A percentile compares a stretch with the other conserved stretches of the same genome.
Evolutionary conservation across 768 basidiomycete species (phyloP).

Genomic region (Chalciporus piperatus): DNA sequence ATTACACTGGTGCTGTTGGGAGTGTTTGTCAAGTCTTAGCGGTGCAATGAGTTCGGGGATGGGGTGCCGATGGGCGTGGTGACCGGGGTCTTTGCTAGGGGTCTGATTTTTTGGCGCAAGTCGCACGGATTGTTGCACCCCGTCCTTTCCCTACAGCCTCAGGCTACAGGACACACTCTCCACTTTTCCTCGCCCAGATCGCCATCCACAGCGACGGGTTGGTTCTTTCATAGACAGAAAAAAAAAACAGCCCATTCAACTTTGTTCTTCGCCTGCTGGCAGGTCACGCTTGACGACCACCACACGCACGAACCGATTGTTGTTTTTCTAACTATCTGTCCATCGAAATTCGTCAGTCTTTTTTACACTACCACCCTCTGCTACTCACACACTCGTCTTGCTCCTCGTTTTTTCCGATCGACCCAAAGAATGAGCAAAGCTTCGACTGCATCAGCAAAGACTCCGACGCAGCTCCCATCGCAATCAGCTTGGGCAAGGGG

Average conservation of each 20-base stretch:
- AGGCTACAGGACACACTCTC: constrained; percentile 33
- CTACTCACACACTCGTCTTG: not conserved
- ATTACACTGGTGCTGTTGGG: not conserved
- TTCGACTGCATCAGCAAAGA: constrained; percentile 72
- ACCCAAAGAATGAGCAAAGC: constrained; percentile 87
- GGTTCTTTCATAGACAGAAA: constrained; percentile 39
- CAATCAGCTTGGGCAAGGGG: constrained; percentile 92
- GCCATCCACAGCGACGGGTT: constrained; percentile 38
- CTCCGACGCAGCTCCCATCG: constrained; percentile 66
- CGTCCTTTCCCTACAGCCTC: constrained; percentile 39
- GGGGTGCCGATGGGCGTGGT: constrained; percentile 20
- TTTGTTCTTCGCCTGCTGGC: constrained; percentile 83
- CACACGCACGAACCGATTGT: constrained; percentile 59
- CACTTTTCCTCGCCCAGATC: constrained; percentile 27
- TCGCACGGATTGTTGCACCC: constrained; percentile 33
- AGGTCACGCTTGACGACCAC: constrained; percentile 87
- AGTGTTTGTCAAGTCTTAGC: too few relatives aligned
- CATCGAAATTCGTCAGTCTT: constrained; percentile 42
- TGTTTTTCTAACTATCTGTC: constrained; percentile 47
- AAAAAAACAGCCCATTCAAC: constrained; percentile 41
- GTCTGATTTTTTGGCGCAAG: constrained; percentile 30
- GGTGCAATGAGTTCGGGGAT: constrained; percentile 2
- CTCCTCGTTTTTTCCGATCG: constrained; percentile 10
- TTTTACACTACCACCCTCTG: constrained; percentile 13
- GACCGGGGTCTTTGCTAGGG: constrained; percentile 25